Conservation (phyloP, 108 stramenopile species). For the Fragilaria crotonensis region DNA sequence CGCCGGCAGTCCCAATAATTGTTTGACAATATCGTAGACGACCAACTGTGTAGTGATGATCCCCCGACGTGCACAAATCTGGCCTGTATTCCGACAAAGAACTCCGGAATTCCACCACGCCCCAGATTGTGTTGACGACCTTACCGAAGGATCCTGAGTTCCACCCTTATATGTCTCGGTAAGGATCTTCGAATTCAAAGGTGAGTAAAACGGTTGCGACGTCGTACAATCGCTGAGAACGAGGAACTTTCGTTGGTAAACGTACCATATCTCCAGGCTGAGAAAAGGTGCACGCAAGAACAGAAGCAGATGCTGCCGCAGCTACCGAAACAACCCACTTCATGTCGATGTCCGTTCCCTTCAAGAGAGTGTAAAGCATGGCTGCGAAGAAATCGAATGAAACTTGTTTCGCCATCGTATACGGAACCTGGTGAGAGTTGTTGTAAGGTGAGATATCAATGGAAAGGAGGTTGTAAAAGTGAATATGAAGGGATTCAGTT, state of each 20-base stretch:
- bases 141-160: constrained; percentile 13
- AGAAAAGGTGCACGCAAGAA: constrained; percentile 83
- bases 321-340: constrained; percentile 67
- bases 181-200: too few relatives aligned
- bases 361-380: constrained; percentile 42
- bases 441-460: background rate
- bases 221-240: too few relatives aligned
- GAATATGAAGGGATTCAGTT: background rate
- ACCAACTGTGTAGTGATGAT: constrained; percentile 92
- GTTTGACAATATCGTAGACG: constrained; percentile 92
- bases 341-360: constrained; percentile 8
- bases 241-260: too few relatives aligned
- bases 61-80: constrained; percentile 86
- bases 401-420: constrained; percentile 92
- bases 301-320: constrained; percentile 63
- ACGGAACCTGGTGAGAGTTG: constrained; percentile 50
- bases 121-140: constrained; percentile 23
- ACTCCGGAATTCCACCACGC: constrained; percentile 43
- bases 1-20: constrained; percentile 82
- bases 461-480: background rate
- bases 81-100: constrained; percentile 76
- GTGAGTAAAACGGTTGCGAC: too few relatives aligned
- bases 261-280: constrained; percentile 89
- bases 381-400: constrained; percentile 77
- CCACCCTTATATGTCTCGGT: constrained; percentile 66